These are phyloP conservation scores for Lathyrus oleraceus DNA, from an alignment of 306 rosid species.

Conservation along the genomic window DNA sequence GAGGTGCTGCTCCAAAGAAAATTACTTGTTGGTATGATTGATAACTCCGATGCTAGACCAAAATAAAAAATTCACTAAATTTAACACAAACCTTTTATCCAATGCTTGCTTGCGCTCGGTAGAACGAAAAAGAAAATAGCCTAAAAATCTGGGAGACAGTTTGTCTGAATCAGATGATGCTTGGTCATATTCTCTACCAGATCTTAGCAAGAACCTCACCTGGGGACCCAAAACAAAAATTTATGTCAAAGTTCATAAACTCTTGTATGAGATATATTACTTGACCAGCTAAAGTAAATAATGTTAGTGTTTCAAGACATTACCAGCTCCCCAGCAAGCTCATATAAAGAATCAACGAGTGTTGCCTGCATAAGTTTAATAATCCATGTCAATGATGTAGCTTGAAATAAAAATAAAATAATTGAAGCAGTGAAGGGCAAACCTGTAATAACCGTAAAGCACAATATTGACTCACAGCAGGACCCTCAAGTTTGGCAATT, in stretches of 20 bases:
- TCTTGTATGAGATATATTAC: slow-evolving; percentile 25
- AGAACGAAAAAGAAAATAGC: slow-evolving; percentile 83
- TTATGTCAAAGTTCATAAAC: slow-evolving; percentile 23
- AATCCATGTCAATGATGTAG: slow-evolving; percentile 33
- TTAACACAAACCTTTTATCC: slow-evolving; percentile 63
- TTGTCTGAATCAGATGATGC: slow-evolving; percentile 66
- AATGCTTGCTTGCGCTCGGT: slow-evolving; percentile 62
- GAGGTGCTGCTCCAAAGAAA: slow-evolving; percentile 61
- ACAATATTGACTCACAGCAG: slow-evolving; percentile 96
- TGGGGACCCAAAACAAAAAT: slow-evolving; percentile 43
- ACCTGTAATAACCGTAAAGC: slow-evolving; percentile 91
- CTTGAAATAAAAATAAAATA: neutral
- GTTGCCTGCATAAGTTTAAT: slow-evolving; percentile 71
- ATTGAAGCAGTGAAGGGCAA: slow-evolving; percentile 21
- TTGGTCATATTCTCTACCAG: slow-evolving; percentile 86
- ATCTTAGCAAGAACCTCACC: slow-evolving; percentile 98
- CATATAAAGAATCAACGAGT: slow-evolving; percentile 91
- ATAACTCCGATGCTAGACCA: slow-evolving; percentile 12
- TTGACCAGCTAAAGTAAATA: slow-evolving; percentile 29
- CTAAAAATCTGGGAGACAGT: slow-evolving; percentile 86
- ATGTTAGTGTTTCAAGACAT: slow-evolving; percentile 16
- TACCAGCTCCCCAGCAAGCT: slow-evolving; percentile 99
- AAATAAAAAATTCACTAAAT: slow-evolving; percentile 22
- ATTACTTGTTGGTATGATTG: slow-evolving; percentile 31
- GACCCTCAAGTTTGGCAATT: slow-evolving; percentile 97